Evolutionary conservation across 768 basidiomycete species (phyloP), one percentile per base, ranked within the genome.

Genomic region (Pulveroboletus ravenelii): DNA sequence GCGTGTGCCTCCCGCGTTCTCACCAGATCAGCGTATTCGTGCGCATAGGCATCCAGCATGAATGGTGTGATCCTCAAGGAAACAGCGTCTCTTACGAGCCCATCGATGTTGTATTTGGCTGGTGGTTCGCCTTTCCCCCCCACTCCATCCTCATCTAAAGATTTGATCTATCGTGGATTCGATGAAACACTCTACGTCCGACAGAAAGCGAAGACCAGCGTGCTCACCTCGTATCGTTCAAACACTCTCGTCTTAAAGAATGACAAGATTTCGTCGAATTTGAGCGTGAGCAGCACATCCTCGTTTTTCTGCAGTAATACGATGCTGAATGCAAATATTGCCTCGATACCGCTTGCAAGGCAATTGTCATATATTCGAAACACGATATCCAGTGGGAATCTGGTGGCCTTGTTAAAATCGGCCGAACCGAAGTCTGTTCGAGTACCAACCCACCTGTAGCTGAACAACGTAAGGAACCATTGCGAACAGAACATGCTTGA

Each of bases 401-500:
- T 96, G 58, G 10, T 5, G 12, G 15, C 25, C 30, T 25, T 31
- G 15, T 53, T 32, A 42, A 6, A 37, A 15, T 20, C 30, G 29
- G 32, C 25, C 13, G 42, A 36, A 34, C 2, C 12, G 34, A 47
- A 20, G 32, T 14, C 15, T 30, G 17, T 47, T 29, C 32, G 9
- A 27, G 27, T 25, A 23, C 7, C 6, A 13, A 63, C 78, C 60
- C 62, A 87, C 91, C 91, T 82, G 69, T 95, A 97, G 63, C 91
- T 90, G 74, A 98, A 98, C 66, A 99, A 72, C 0, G 96, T 98
- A 64, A 99, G 75, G 69, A 98, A 97, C 96, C 96, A 99, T 57
- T 98, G 96, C 13, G 91, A 93, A 62, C 92, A 95, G 65, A 88
- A 98, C 93, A 99, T 98, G 71, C 89, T 94, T 41, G 92, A 93